A percentile compares a stretch with the other conserved stretches of the same genome.
phyloP scores from a whole-genome alignment of 2,329 filamentous ascomycete genomes.

The Ceratocystis variospora region DNA sequence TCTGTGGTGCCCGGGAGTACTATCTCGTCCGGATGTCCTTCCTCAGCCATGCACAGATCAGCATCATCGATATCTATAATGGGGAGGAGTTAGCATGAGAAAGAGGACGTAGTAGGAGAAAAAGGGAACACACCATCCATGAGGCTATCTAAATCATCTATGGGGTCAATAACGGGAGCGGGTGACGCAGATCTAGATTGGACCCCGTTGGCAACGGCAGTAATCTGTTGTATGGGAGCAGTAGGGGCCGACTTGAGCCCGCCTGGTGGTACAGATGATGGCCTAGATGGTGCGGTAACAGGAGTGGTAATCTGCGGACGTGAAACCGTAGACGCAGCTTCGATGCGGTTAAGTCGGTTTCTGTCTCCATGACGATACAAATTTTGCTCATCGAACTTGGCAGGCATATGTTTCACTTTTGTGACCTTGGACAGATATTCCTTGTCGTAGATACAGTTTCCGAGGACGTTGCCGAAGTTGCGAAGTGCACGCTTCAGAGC shows the following conservation, averaged over 20 bases:
- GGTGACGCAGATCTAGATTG: slow-evolving; percentile 14
- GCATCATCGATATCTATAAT: slow-evolving; percentile 57
- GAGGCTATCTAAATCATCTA: slow-evolving; percentile 21
- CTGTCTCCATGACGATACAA: slow-evolving; percentile 65
- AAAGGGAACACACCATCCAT: slow-evolving; percentile 22
- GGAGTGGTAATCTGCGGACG: neutral
- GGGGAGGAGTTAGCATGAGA: neutral
- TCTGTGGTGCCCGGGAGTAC: slow-evolving; percentile 31
- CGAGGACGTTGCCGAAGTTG: slow-evolving; percentile 89
- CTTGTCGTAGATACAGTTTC: slow-evolving; percentile 98
- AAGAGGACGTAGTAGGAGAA: neutral
- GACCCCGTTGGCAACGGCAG: slow-evolving; percentile 22
- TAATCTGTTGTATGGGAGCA: slow-evolving; percentile 24
- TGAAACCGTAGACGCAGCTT: neutral
- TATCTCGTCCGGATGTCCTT: slow-evolving; percentile 67
- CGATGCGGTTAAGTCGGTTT: slow-evolving; percentile 11
- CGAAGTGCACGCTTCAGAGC: slow-evolving; percentile 77
- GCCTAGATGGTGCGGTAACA: neutral
- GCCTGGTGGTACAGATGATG: neutral
- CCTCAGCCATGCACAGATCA: slow-evolving; percentile 56
- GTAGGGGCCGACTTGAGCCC: slow-evolving; percentile 2
- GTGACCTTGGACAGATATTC: slow-evolving; percentile 81
- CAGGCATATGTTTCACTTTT: slow-evolving; percentile 66
- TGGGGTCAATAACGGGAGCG: slow-evolving; percentile 15
- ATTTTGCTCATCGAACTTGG: slow-evolving; percentile 59